These are phyloP conservation scores for Xanthoparmelia taractica DNA, from an alignment of 495 filamentous ascomycete genomes.

Conservation along the genomic window DNA sequence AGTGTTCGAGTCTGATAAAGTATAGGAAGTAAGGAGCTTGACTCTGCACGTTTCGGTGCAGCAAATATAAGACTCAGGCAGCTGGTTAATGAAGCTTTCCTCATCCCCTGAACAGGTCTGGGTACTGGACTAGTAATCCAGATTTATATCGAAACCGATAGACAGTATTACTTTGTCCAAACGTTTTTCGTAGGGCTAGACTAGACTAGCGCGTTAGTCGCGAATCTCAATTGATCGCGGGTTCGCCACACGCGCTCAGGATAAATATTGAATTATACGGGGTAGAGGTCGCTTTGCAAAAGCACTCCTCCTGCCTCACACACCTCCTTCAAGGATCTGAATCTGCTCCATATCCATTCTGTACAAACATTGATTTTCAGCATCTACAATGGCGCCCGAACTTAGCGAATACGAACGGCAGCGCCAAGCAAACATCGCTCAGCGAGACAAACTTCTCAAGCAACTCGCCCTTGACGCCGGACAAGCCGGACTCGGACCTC, in stretches of 20 bases:
- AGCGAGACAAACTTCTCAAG: slow-evolving; percentile 62
- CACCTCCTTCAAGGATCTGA: no score
- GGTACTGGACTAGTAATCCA: not conserved
- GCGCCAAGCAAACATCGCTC: slow-evolving; percentile 64
- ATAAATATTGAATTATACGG: not conserved
- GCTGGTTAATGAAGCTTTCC: not conserved
- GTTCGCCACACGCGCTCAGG: not conserved
- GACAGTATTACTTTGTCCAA: not conserved
- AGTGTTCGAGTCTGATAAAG: slow-evolving; percentile 67
- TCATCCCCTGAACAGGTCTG: not conserved
- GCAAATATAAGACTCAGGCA: not conserved
- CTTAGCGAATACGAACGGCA: slow-evolving; percentile 62
- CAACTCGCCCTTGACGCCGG: slow-evolving; percentile 45
- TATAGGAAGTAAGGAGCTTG: slow-evolving; percentile 45
- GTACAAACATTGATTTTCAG: not conserved
- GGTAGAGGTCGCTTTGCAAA: not conserved
- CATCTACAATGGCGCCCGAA: slow-evolving; percentile 26
- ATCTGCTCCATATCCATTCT: not conserved
- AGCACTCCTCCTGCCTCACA: not conserved
- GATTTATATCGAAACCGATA: no score
- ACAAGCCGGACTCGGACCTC: slow-evolving; percentile 44
- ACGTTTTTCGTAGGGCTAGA: not conserved
- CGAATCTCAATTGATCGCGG: not conserved
- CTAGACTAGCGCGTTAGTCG: not conserved
- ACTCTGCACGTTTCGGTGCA: not conserved